Evolutionary conservation across 2,329 filamentous ascomycete genomes (phyloP).

Genomic region (Amauroascus verrucosus): DNA sequence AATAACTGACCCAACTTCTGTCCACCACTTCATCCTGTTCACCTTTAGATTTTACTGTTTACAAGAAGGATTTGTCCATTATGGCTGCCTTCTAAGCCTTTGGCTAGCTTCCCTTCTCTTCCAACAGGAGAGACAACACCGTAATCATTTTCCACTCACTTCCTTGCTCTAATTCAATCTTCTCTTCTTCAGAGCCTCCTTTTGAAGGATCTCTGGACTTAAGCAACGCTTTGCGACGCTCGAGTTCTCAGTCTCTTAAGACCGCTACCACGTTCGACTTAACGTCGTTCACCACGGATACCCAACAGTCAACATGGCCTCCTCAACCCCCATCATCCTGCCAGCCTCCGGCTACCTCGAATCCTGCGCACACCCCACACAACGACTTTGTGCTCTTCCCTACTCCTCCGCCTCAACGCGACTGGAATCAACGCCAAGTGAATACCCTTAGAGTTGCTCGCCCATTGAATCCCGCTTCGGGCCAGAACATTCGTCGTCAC

Average conservation of each 20-base stretch:
- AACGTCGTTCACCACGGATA: conserved; percentile 42
- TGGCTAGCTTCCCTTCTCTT: conserved; percentile 28
- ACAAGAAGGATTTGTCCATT: conserved; percentile 7
- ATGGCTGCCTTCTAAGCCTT: conserved; percentile 35
- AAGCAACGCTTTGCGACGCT: conserved; percentile 35
- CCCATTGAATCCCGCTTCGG: background rate
- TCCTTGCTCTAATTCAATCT: conserved; percentile 20
- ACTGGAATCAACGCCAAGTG: background rate
- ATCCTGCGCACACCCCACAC: conserved; percentile 19
- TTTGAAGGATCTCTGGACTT: conserved; percentile 38
- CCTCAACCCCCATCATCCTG: conserved; percentile 31
- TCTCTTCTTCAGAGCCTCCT: conserved; percentile 36
- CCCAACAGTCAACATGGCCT: conserved; percentile 40
- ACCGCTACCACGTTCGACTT: conserved; percentile 33
- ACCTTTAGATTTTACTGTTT: background rate
- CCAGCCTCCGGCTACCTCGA: conserved; percentile 34
- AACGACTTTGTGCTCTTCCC: conserved; percentile 8
- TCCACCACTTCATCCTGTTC: background rate
- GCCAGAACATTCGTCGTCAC: conserved; percentile 4
- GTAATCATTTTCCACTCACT: conserved; percentile 33
- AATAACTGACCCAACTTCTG: conserved; percentile 8
- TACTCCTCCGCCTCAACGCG: background rate
- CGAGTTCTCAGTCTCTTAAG: conserved; percentile 29
- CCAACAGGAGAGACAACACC: conserved; percentile 21
- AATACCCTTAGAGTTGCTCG: conserved; percentile 1